These are phyloP conservation scores for Debaryomyces castellii DNA, from an alignment of 805 yeast species.

Conservation along the genomic window DNA sequence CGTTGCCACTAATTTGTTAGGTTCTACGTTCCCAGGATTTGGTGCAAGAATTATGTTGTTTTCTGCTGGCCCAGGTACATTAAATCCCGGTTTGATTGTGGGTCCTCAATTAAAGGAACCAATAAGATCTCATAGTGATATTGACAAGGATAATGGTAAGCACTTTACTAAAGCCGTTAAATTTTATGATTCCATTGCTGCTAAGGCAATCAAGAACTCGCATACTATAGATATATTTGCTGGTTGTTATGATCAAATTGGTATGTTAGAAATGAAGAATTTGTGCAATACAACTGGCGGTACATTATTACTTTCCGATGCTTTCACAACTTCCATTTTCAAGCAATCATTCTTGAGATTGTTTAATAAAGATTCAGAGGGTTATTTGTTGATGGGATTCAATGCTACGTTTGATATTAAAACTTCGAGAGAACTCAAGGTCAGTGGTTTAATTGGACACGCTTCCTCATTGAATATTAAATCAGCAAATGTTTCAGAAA, in stretches of 20 bases:
- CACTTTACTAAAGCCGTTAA: constrained; percentile 85
- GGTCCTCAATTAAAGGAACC: constrained; percentile 92
- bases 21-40: constrained; percentile 76
- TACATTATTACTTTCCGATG: constrained; percentile 80
- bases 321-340: constrained; percentile 92
- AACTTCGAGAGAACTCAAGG: constrained; percentile 82
- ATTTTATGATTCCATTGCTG: constrained; percentile 73
- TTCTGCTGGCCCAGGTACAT: constrained; percentile 94
- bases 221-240: constrained; percentile 90
- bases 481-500: constrained; percentile 77
- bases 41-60: constrained; percentile 90
- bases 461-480: constrained; percentile 73
- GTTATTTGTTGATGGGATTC: constrained; percentile 84
- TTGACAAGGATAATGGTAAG: constrained; percentile 84
- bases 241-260: constrained; percentile 95
- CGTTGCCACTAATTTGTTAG: constrained; percentile 79
- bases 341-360: constrained; percentile 87
- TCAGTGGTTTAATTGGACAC: constrained; percentile 92
- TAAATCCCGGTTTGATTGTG: constrained; percentile 92
- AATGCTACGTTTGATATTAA: constrained; percentile 86
- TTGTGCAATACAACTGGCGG: constrained; percentile 89
- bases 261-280: constrained; percentile 89
- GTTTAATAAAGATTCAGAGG: constrained; percentile 84
- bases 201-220: constrained; percentile 65
- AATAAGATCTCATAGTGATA: constrained; percentile 94